These are phyloP conservation scores for Pseudocercospora musae DNA, from an alignment of 2,329 filamentous ascomycete species.

Conservation along the genomic window DNA sequence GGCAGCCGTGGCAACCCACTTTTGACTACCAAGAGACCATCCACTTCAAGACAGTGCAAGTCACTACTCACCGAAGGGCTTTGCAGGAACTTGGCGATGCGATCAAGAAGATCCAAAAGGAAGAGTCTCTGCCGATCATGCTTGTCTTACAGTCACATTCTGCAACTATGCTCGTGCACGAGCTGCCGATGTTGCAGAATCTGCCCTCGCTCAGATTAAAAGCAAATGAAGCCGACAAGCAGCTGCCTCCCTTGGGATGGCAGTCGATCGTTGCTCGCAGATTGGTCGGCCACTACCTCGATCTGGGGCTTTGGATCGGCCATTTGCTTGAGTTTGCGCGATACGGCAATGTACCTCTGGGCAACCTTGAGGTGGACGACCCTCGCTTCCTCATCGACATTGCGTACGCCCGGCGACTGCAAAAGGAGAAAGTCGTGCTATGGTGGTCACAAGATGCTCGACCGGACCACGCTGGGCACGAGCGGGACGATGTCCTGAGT, in stretches of 20 bases:
- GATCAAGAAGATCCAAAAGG: constrained; percentile 84
- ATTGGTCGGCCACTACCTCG: constrained; percentile 83
- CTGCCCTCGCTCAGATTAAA: constrained; percentile 79
- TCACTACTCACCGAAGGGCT: constrained; percentile 85
- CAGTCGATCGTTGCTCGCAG: constrained; percentile 83
- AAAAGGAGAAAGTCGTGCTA: constrained; percentile 86
- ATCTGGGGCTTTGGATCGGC: constrained; percentile 86
- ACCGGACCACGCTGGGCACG: constrained; percentile 93
- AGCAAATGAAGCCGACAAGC: constrained; percentile 78
- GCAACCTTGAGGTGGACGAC: constrained; percentile 92
- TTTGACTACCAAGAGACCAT: constrained; percentile 85
- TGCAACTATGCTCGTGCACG: constrained; percentile 73
- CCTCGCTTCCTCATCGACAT: constrained; percentile 94
- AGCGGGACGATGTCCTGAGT: constrained; percentile 83
- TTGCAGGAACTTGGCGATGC: constrained; percentile 83
- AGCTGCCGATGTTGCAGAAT: constrained; percentile 78
- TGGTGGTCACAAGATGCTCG: constrained; percentile 91
- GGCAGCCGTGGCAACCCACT: constrained; percentile 71
- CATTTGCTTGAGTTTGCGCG: constrained; percentile 83
- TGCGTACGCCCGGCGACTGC: constrained; percentile 83
- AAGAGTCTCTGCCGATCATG: constrained; percentile 75
- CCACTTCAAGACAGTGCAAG: constrained; percentile 79
- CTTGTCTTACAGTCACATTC: constrained; percentile 90
- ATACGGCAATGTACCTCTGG: constrained; percentile 91
- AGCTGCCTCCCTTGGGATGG: constrained; percentile 89